Evolutionary conservation across 768 basidiomycete species (phyloP).

Genomic region (Suillus clintonianus): DNA sequence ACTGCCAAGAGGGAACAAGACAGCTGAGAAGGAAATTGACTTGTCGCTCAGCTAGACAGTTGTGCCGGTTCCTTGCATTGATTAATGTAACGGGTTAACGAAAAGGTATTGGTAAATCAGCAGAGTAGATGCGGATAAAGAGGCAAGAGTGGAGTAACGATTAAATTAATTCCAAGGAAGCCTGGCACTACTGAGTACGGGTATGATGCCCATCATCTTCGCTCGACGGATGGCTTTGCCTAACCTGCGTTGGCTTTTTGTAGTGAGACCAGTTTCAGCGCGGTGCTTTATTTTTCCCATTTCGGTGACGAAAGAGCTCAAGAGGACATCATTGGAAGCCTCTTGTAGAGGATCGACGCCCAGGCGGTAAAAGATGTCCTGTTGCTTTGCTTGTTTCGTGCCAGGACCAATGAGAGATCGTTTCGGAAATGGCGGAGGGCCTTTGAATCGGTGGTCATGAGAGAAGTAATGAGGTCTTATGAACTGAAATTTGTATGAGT

Average conservation of each 20-base stretch:
- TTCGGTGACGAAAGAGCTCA: slow-evolving; percentile 61
- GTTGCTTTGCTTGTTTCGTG: slow-evolving; percentile 49
- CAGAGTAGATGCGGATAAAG: background rate
- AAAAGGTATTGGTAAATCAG: background rate
- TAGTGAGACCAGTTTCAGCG: slow-evolving; percentile 68
- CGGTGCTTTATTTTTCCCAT: slow-evolving; percentile 85
- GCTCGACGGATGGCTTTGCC: slow-evolving; percentile 87
- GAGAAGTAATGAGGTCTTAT: slow-evolving; percentile 48
- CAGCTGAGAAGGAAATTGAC: background rate
- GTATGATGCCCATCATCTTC: slow-evolving; percentile 89
- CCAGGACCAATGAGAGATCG: slow-evolving; percentile 56
- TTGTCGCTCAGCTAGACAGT: background rate
- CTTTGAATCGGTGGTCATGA: slow-evolving; percentile 37
- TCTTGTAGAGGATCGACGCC: slow-evolving; percentile 74
- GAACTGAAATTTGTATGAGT: slow-evolving; percentile 37
- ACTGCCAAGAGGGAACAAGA: background rate
- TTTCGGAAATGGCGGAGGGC: slow-evolving; percentile 19
- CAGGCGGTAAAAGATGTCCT: slow-evolving; percentile 73
- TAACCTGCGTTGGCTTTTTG: slow-evolving; percentile 74
- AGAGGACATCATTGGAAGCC: slow-evolving; percentile 57
- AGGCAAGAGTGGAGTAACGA: background rate
- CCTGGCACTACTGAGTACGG: slow-evolving; percentile 40
- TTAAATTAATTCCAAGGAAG: slow-evolving; percentile 12
- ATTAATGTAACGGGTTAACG: background rate
- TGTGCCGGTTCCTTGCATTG: background rate